phyloP scores from a whole-genome alignment of 1,284 basidiomycete species.

The Pseudozyma hubeiensis region DNA sequence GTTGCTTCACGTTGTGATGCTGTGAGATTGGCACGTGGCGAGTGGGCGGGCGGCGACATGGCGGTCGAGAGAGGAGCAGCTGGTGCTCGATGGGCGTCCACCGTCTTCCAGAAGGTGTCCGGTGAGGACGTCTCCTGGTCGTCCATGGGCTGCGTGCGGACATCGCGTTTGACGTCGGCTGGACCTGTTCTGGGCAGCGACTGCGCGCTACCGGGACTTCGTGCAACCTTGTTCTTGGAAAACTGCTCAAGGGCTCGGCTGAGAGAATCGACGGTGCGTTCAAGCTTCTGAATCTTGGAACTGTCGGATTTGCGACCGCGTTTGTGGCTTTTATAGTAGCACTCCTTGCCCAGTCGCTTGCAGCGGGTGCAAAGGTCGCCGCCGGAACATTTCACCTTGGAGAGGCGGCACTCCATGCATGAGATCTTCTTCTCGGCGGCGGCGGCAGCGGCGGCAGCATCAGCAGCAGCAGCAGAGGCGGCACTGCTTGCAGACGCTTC shows the following conservation, averaged over 20 bases:
- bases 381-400: constrained; percentile 53
- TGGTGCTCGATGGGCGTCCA: constrained; percentile 4
- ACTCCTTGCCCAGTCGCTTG: constrained; percentile 42
- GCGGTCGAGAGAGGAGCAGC: constrained; percentile 18
- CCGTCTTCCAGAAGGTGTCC: constrained; percentile 15
- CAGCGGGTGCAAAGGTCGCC: constrained; percentile 45
- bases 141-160: background rate
- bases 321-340: constrained; percentile 52
- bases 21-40: constrained; percentile 9
- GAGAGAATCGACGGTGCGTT: constrained; percentile 49
- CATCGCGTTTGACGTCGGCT: constrained; percentile 9
- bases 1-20: constrained; percentile 11
- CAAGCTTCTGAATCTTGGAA: constrained; percentile 53
- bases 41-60: constrained; percentile 38
- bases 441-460: constrained; percentile 4
- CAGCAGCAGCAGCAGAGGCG: constrained; percentile 3
- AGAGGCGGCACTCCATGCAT: constrained; percentile 51
- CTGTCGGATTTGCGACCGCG: constrained; percentile 53
- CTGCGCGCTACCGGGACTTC: constrained; percentile 13
- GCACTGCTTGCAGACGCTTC: background rate
- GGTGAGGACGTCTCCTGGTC: constrained; percentile 17
- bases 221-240: constrained; percentile 24
- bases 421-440: constrained; percentile 49
- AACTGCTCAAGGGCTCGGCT: constrained; percentile 46
- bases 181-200: constrained; percentile 3